Base-by-base conservation (phyloP, 2,329 filamentous ascomycete species). In the Didymella exigua region DNA sequence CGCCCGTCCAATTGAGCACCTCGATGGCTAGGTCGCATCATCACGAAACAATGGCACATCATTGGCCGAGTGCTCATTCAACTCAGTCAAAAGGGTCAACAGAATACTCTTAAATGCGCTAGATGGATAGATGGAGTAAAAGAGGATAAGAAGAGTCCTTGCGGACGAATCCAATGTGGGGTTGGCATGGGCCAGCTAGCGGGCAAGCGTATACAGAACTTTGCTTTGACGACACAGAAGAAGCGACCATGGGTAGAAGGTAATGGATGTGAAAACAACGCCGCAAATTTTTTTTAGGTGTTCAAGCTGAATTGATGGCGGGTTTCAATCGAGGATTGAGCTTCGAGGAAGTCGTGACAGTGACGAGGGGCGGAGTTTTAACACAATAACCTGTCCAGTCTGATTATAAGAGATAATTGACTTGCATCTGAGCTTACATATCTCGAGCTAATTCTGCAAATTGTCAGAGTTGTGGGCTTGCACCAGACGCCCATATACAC, bases 1-100 rank as follows among this genome's bases (percentile, higher is more conserved):
- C 43, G 61, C 43, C 58, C 45, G 51, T 56, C 66, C 62, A 69
- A 66, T 61, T 70, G 67, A 70, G 69, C 59, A 70, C 67, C 67
- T 62, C 61, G 49, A 69, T 71, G 67, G 65, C 33, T 48, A 59
- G 38, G 47, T 61, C 45, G 59, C 67, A 70, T 70, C 68, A 71
- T 67, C 66, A 58, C 29, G 27, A 69, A 66, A 58, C 18, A 3
- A 31, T 6, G 14, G 9, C 41, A 30, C 11, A 26, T 47, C 6
- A 55, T 42, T 55, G 52, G 52, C 30, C 10, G 10, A 36, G 11
- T 1, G n/a, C 40, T 38, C 40, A 27, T 38, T 19, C 19, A 19
- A 19, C 13, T n/a, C 30, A 43, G n/a, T 48, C 31, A 8, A 38
- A 48, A 48, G 5, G 10, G 26, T 30, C 37, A 38, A 38, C 10